Base-by-base conservation (phyloP, 768 basidiomycete species). In the Panaeolus cyanescens region DNA sequence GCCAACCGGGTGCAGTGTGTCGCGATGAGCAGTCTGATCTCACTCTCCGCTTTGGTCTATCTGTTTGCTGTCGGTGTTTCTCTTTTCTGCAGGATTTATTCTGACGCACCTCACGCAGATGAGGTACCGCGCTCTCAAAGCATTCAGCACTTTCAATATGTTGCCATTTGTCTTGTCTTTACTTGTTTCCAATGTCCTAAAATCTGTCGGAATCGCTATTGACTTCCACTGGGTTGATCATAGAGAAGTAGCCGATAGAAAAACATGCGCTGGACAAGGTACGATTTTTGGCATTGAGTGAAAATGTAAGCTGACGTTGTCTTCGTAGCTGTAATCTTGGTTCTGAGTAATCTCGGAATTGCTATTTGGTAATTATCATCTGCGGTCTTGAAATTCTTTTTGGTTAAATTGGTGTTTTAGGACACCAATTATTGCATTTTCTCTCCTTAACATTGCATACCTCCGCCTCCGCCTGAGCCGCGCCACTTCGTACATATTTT, bases 261-360 rank as follows among this genome's bases (percentile, higher is more conserved):
- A 45, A 12, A 62, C 68, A 31, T 75, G 74, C 55, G 64, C 39
- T 34, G 59, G 64, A 9, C 74, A 75, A 66, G 74, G 72, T 71
- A 22, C 34, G 66, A 58, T 8, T 42, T 31, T 25, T 12, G 9
- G 6, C 2, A 30, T 19, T 9, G 17, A 15, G 15, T 17, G 28
- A 33, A n/a, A 10, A 6, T 22, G 15, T 17, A 37, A 55, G 9
- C 17, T 32, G 28, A 31, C 22, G 10, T 55, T 7, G 31, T 19
- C 17, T 4, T 19, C 13, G 6, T 42, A 69, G 68, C 64, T 28
- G 64, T 60, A n/a, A 56, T 67, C 32, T 63, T 67, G 33, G 63
- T 61, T 34, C 53, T 55, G 4, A 81, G 81, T 8, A 80, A 82
- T 54, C 67, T 82, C 32, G 79, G 76, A 1, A 75, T 75, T 1